A percentile compares a stretch with the other conserved stretches of the same genome.
phyloP scores from a whole-genome alignment of 805 yeast genomes.

The Ogataea ramenticola region DNA sequence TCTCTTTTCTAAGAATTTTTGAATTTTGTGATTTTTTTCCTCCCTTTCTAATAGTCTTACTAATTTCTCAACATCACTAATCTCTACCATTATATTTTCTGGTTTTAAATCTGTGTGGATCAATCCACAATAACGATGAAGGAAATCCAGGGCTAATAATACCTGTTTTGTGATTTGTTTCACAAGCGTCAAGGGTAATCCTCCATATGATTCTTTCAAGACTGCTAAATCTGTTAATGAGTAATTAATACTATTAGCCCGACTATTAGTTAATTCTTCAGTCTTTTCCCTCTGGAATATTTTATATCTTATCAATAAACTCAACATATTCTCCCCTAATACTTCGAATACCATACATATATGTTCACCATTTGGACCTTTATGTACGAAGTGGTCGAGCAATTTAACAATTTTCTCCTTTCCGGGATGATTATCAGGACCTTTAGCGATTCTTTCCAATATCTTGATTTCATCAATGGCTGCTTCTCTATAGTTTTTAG shows the following conservation, averaged over 20 bases:
- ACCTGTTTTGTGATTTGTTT: conserved; percentile 52
- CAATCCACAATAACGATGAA: conserved; percentile 55
- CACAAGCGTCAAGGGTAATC: conserved; percentile 46
- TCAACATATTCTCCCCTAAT: conserved; percentile 52
- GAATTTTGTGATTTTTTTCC: conserved; percentile 16
- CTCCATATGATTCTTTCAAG: conserved; percentile 37
- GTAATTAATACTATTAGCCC: conserved; percentile 9
- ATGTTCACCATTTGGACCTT: conserved; percentile 59
- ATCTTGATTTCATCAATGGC: conserved; percentile 56
- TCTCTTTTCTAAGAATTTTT: conserved; percentile 16
- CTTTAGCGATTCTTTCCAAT: conserved; percentile 27
- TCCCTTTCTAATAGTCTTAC: conserved; percentile 36
- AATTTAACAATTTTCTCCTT: conserved; percentile 44
- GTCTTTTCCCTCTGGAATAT: conserved; percentile 27
- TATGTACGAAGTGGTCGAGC: conserved; percentile 46
- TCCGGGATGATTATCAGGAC: conserved; percentile 38
- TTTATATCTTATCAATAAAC: conserved; percentile 41
- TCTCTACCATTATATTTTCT: conserved; percentile 55
- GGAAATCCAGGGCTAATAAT: conserved; percentile 46
- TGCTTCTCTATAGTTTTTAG: conserved; percentile 48
- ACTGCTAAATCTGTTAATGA: conserved; percentile 26
- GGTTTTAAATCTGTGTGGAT: conserved; percentile 76
- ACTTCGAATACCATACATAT: conserved; percentile 64
- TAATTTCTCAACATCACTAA: conserved; percentile 46
- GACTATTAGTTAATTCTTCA: conserved; percentile 13